These are phyloP conservation scores for Talaromyces sp. DNA, from an alignment of 2,329 filamentous ascomycete species.

Conservation along the genomic window DNA sequence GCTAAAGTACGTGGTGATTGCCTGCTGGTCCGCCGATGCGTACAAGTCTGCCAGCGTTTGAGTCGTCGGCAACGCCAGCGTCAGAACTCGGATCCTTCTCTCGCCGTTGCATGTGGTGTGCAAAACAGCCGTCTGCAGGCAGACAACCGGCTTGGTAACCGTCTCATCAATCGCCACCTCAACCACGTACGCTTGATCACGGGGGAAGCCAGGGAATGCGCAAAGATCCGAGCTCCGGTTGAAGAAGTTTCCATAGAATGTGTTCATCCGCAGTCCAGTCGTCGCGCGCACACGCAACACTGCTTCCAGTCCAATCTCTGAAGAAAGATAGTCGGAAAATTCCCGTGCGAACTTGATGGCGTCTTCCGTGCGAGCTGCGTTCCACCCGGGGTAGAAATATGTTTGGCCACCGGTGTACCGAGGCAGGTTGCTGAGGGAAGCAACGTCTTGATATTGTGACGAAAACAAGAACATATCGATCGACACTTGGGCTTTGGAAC, in stretches of 20 bases:
- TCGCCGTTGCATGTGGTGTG: constrained; percentile 98
- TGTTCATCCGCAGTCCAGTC: constrained; percentile 90
- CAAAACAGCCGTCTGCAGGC: constrained; percentile 87
- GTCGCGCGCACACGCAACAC: constrained; percentile 93
- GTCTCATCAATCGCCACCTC: constrained; percentile 98
- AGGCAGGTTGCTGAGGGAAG: constrained; percentile 89
- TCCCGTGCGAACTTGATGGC: constrained; percentile 97
- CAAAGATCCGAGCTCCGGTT: constrained; percentile 96
- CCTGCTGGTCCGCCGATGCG: constrained; percentile 88
- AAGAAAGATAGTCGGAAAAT: constrained; percentile 93
- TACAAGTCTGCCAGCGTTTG: constrained; percentile 87
- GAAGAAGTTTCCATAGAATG: constrained; percentile 99
- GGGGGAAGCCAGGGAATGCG: constrained; percentile 94
- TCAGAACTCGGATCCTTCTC: constrained; percentile 89
- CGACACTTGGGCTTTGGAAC: constrained; percentile 96
- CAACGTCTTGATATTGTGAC: constrained; percentile 94
- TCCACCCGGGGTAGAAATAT: constrained; percentile 98
- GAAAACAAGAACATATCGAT: constrained; percentile 98
- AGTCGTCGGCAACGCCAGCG: constrained; percentile 86
- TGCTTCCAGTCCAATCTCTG: constrained; percentile 92
- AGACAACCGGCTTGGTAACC: constrained; percentile 84
- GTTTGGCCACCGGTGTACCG: constrained; percentile 96
- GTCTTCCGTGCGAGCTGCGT: constrained; percentile 86
- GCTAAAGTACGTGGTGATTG: constrained; percentile 88
- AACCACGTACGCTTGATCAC: constrained; percentile 95